Evolutionary conservation across 1,284 basidiomycete species (phyloP).

Genomic region (Peniophora sp.): DNA sequence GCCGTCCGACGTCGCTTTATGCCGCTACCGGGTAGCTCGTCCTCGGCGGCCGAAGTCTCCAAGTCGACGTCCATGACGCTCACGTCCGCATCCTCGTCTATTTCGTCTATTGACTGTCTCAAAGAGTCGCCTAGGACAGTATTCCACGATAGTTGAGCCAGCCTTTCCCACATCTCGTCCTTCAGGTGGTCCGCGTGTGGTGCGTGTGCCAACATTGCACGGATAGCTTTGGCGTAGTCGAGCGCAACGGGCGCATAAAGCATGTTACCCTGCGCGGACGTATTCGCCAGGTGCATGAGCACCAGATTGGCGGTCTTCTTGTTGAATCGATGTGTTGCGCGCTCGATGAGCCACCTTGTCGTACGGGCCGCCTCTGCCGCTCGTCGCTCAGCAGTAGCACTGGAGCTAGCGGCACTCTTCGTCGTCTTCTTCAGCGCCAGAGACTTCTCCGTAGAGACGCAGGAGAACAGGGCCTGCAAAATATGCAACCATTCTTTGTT

Average conservation of each 20-base stretch:
- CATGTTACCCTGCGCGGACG: constrained; percentile 46
- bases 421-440: constrained; percentile 42
- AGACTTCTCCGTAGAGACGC: constrained; percentile 56
- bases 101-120: constrained; percentile 25
- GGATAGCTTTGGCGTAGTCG: constrained; percentile 78
- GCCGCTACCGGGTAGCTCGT: constrained; percentile 11
- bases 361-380: constrained; percentile 57
- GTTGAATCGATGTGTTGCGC: constrained; percentile 44
- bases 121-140: constrained; percentile 63
- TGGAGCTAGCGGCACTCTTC: constrained; percentile 20
- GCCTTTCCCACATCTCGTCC: constrained; percentile 54
- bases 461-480: constrained; percentile 67
- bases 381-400: constrained; percentile 42
- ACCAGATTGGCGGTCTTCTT: constrained; percentile 46
- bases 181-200: constrained; percentile 80
- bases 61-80: too few species aligned
- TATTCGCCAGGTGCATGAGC: constrained; percentile 60
- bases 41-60: constrained; percentile 4
- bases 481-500: constrained; percentile 59
- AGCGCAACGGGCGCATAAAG: constrained; percentile 64
- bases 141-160: constrained; percentile 72
- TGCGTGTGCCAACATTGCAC: constrained; percentile 49
- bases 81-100: constrained; percentile 31
- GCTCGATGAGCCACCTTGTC: constrained; percentile 66
- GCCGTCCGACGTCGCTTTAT: background rate